Base-by-base conservation (phyloP, 768 basidiomycete genomes). In the Kwoniella bestiolae region DNA sequence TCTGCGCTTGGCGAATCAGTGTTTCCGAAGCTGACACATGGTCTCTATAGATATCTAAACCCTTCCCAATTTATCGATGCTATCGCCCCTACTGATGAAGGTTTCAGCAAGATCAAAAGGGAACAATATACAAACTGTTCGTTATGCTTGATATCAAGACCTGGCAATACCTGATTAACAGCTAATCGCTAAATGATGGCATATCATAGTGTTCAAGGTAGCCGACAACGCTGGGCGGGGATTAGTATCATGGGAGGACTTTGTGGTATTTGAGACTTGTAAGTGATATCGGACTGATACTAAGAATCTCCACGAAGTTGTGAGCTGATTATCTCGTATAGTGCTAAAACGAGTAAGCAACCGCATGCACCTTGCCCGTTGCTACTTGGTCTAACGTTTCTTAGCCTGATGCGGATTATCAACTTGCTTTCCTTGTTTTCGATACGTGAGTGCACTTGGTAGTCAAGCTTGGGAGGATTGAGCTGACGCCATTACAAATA, bases 381-480 rank as follows among this genome's bases (percentile, higher is more conserved):
- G n/a, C 56, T 26, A n/a, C 35, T 45, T 49, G n/a, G 18, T 26
- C 50, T 63, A 50, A 63, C 91, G 7, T 28, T 29, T 29, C 95
- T 74, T 93, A 97, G 84, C 92, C 95, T 21, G 95, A 97, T 81
- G 95, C 95, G 31, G 94, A 97, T 80, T 94, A 95, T 81, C 92
- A 90, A 86, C 94, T 94, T 82, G 93, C 94, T 21, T 95, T 95
- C 84, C 89, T 91, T 79, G 94, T 91, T 79, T 96, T 95, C 80
- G 94, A 96, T 81, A 90, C 90, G 92, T 94, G 83, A 79, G 91
- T 86, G 9, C 59, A 9, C n/a, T 11, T 16, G 28, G 12, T 23
- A 12, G 5, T 21, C 5, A 16, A 8, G 16, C n/a, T 16, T 18
- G 5, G n/a, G 34, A 34, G 4, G 28, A 1, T 1, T 21, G 74